Percentiles rank a stretch among this genome's conserved stretches.
Evolutionary conservation across 306 rosid species (phyloP).

Genomic region (Lathyrus oleraceus): DNA sequence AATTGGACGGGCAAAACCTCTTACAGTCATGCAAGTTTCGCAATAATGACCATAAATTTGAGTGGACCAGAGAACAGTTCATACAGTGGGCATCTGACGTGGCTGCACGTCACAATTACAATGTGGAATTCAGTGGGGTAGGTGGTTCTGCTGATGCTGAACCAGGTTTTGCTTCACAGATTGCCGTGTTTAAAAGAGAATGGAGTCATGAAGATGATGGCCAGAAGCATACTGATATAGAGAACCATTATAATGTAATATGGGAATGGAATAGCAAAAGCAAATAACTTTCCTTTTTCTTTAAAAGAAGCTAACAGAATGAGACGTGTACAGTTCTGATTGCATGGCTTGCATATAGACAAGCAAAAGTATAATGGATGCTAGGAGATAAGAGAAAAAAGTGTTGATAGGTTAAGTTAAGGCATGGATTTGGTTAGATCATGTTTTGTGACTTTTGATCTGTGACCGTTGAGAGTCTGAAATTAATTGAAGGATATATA

Average conservation of each 20-base stretch:
- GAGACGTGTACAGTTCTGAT: conserved; percentile 24
- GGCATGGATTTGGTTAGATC: not conserved
- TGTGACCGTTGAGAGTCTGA: conserved; percentile 9
- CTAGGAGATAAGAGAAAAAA: not conserved
- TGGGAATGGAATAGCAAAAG: conserved; percentile 72
- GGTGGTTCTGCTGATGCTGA: conserved; percentile 79
- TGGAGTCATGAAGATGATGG: conserved; percentile 27
- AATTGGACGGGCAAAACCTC: conserved; percentile 61
- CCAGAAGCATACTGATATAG: conserved; percentile 35
- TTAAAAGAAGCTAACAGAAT: not conserved
- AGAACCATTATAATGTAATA: conserved; percentile 42
- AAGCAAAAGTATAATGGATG: conserved; percentile 16
- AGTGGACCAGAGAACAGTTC: conserved; percentile 96
- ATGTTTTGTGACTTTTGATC: conserved; percentile 8
- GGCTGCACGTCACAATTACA: conserved; percentile 72
- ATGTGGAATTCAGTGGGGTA: conserved; percentile 83
- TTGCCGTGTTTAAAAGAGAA: conserved; percentile 76
- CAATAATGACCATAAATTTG: conserved; percentile 93
- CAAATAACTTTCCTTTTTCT: conserved; percentile 13
- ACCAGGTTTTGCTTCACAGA: conserved; percentile 98
- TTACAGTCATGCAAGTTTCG: conserved; percentile 73
- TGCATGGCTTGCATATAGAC: conserved; percentile 25
- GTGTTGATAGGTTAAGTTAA: conserved; percentile 8
- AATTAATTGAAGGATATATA: conserved; percentile 4
- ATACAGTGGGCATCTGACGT: conserved; percentile 71